Percentiles rank a stretch among this genome's conserved stretches.
phyloP scores from a whole-genome alignment of 2,329 filamentous ascomycete genomes.

The Orbilia quercus region DNA sequence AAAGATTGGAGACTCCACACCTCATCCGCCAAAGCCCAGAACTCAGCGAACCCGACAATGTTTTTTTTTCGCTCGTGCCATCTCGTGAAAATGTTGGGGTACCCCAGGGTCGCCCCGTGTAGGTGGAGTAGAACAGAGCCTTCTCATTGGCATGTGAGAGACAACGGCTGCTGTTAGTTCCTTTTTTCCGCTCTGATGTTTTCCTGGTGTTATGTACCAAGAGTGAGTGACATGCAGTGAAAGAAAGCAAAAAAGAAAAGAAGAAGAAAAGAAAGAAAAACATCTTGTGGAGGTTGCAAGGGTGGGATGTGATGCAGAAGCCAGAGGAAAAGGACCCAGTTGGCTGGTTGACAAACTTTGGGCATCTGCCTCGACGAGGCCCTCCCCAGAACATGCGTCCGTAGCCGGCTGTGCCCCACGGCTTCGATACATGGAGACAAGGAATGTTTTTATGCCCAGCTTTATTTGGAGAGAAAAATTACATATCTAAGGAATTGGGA shows the following conservation, averaged over 20 bases:
- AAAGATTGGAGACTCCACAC: slow-evolving; percentile 22
- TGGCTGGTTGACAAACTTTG: slow-evolving; percentile 27
- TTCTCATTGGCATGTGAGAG: slow-evolving; percentile 28
- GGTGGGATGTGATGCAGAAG: slow-evolving; percentile 2
- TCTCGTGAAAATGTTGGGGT: slow-evolving; percentile 50
- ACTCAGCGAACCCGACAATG: slow-evolving; percentile 25
- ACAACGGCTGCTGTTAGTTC: slow-evolving; percentile 33
- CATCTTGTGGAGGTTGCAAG: too few relatives aligned
- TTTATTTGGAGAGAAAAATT: background rate
- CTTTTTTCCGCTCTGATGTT: slow-evolving; percentile 27
- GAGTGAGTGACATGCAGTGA: slow-evolving; percentile 42
- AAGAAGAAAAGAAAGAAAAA: too few relatives aligned
- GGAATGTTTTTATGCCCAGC: slow-evolving; percentile 26
- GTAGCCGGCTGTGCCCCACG: slow-evolving; percentile 17
- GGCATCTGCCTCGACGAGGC: slow-evolving; percentile 26
- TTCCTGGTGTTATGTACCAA: slow-evolving; percentile 52
- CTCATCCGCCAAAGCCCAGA: slow-evolving; percentile 1
- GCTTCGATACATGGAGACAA: slow-evolving; percentile 25
- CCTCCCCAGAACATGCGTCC: slow-evolving; percentile 22
- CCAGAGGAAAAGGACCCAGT: slow-evolving; percentile 31
- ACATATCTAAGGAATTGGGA: too few relatives aligned
- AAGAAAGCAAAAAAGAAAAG: slow-evolving; percentile 50
- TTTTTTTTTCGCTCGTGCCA: slow-evolving; percentile 32
- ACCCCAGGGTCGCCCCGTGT: slow-evolving; percentile 39
- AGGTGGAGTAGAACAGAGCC: slow-evolving; percentile 23